Base-by-base conservation (phyloP, 1,139 yeast species). In the Blastobotrys malaysiensis region DNA sequence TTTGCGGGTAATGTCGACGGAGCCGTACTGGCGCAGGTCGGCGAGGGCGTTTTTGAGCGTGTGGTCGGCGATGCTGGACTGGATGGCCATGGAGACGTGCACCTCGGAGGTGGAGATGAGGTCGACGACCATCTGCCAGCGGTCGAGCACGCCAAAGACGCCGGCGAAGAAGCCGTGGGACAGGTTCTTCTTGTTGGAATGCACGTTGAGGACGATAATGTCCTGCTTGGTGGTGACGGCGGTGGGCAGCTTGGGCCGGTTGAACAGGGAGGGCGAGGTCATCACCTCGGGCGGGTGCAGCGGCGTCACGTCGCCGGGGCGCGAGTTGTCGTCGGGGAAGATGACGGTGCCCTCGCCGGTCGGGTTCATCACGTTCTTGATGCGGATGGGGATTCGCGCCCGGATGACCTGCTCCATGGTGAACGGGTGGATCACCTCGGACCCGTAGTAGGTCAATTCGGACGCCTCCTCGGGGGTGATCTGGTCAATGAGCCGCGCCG, bases 391-490 rank as follows among this genome's bases (percentile, higher is more conserved):
- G 64, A 93, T 93, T 68, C 87, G 88, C 11, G 98, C 98, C 62
- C 85, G 84, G 63, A 93, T 93, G 55, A 91, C 99, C 74, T 93
- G 99, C 73, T 93, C 98, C 99, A 93, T 93, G 39, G 99, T 93
- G 76, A 93, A 93, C 1, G 99, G 99, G 68, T 93, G 99, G 63
- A 93, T 93, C 59, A 93, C 99, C 73, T 93, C 99, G 5, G 96
- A 86, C 36, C 99, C 99, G 68, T 93, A 93, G 72, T 93, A 93
- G 0, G 99, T 93, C 71, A 93, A 80, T 73, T 93, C 99, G 0
- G 98, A 95, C 1, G 99, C 99, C 74, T 93, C 99, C 68, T 93
- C 99, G 1, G 99, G 99, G 0, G 99, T 93, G 59, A 93, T 97
- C 57, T 90, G 82, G 56, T 84, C 83, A 60, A 93, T 76, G 51